These are phyloP conservation scores for Eimeria zaria DNA, from an alignment of 169 alveolate species.

Conservation along the genomic window DNA sequence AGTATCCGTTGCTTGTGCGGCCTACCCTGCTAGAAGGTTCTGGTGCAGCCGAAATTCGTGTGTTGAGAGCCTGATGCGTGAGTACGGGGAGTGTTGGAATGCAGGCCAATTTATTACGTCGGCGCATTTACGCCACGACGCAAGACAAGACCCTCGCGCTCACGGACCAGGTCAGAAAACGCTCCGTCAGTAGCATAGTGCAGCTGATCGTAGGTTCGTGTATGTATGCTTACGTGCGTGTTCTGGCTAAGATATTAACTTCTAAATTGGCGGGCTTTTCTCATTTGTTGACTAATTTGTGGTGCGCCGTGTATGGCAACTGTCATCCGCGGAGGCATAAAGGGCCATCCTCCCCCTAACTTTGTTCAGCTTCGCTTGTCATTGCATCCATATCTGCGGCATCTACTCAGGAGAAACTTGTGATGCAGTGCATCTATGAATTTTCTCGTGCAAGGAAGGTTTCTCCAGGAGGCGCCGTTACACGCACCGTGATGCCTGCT, in stretches of 20 bases:
- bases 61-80: background rate
- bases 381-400: background rate
- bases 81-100: background rate
- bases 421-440: background rate
- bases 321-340: background rate
- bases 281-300: background rate
- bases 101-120: constrained; percentile 8
- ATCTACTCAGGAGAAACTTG: constrained; percentile 20
- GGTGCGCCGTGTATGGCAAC: background rate
- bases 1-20: background rate
- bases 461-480: background rate
- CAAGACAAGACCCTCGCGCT: background rate
- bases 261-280: background rate
- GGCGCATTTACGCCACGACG: constrained; percentile 13
- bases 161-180: background rate
- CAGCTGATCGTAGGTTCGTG: background rate
- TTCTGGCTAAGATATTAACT: background rate
- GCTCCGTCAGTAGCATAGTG: background rate
- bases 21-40: background rate
- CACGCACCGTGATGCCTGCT: background rate
- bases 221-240: background rate
- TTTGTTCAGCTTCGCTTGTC: background rate
- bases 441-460: background rate
- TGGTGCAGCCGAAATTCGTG: background rate
- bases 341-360: background rate